Conservation (phyloP, 768 basidiomycete genomes). For the Amanita rubescens region DNA sequence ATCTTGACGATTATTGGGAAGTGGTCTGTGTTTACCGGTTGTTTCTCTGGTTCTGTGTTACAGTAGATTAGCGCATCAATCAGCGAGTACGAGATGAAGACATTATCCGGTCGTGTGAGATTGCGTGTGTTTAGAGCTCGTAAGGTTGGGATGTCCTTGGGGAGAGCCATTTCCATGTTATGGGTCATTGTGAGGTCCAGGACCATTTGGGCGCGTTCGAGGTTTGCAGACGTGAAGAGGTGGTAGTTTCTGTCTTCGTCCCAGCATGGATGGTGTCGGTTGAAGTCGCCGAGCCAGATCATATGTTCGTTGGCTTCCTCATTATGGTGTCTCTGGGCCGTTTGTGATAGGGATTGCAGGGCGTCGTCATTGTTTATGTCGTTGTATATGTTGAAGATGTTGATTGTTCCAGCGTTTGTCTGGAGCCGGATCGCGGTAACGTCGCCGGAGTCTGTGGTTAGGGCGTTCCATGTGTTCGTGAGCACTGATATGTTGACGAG, state of each 20-base stretch:
- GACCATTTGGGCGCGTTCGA: background rate
- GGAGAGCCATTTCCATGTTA: background rate
- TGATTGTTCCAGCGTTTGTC: background rate
- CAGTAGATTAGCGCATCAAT: background rate
- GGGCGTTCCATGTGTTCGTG: background rate
- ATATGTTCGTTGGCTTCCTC: background rate
- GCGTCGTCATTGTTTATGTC: background rate
- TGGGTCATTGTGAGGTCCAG: background rate
- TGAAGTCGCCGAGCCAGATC: slow-evolving; percentile 33
- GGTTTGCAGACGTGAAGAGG: slow-evolving; percentile 13
- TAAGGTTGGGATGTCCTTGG: background rate
- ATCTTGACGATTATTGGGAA: background rate
- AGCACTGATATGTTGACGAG: background rate
- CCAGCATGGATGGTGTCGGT: slow-evolving; percentile 33
- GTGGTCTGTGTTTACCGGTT: background rate
- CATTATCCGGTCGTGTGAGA: background rate
- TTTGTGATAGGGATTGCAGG: background rate
- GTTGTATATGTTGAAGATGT: background rate
- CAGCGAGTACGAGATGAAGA: background rate
- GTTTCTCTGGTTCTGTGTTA: background rate
- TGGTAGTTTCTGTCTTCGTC: slow-evolving; percentile 17
- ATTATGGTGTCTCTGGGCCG: background rate
- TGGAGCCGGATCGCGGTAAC: background rate
- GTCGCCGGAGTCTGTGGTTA: background rate
- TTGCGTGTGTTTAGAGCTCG: background rate